Evolutionary conservation across 805 yeast species (phyloP).

Genomic region (Metschnikowia bowlesiae): DNA sequence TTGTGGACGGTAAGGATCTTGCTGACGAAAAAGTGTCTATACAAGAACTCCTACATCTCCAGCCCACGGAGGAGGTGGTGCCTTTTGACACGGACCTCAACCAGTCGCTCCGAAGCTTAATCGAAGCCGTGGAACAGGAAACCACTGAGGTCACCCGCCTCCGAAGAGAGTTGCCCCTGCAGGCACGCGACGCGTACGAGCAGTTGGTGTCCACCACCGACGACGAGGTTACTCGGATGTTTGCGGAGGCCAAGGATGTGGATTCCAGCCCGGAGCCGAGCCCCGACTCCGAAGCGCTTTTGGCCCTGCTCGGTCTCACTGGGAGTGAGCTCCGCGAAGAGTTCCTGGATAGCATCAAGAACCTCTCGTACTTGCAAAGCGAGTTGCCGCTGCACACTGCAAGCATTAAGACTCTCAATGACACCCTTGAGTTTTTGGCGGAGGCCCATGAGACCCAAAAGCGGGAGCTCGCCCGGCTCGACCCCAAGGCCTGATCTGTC

Average conservation of each 20-base stretch:
- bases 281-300: constrained; percentile 2
- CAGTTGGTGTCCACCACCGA: constrained; percentile 29
- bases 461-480: background rate
- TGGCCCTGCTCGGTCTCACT: background rate
- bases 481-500: too few relatives aligned
- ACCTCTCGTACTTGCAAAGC: constrained; percentile 31
- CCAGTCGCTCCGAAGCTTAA: constrained; percentile 50
- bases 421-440: constrained; percentile 28
- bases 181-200: constrained; percentile 35
- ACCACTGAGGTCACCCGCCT: constrained; percentile 54
- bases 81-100: constrained; percentile 68
- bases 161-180: constrained; percentile 49
- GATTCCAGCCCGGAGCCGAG: constrained; percentile 11
- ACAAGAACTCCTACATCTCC: constrained; percentile 23
- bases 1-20: constrained; percentile 52
- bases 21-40: constrained; percentile 19
- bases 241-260: constrained; percentile 15
- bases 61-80: constrained; percentile 46
- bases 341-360: constrained; percentile 25
- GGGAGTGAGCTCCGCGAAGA: constrained; percentile 10
- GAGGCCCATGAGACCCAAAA: constrained; percentile 4
- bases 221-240: constrained; percentile 24
- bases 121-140: constrained; percentile 58
- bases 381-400: constrained; percentile 34
- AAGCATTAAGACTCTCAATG: constrained; percentile 31